Percentiles rank a stretch among this genome's conserved stretches.
Conservation (phyloP, 208 protist species). For the Angomonas deanei region DNA sequence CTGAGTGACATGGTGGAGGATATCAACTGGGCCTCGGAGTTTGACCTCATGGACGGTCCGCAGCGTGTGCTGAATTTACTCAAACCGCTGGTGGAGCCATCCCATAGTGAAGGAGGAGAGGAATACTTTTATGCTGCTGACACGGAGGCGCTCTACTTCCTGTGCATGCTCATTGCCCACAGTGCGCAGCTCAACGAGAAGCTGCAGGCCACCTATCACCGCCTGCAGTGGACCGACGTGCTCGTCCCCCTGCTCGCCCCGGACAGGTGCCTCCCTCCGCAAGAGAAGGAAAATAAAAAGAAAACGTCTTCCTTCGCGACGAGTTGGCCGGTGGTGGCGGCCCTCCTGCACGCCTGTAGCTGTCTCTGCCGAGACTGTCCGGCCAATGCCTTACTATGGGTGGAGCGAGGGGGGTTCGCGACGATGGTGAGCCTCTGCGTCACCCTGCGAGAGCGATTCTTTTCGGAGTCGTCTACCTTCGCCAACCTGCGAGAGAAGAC, state of each 20-base stretch:
- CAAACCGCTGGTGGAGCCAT: slow-evolving; percentile 9
- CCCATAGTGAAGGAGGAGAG: too few species aligned
- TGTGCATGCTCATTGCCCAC: slow-evolving; percentile 25
- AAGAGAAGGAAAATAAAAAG: slow-evolving; percentile 26
- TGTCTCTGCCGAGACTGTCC: slow-evolving; percentile 38
- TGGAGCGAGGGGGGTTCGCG: slow-evolving; percentile 16
- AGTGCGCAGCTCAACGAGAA: slow-evolving; percentile 59
- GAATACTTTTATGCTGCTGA: neutral
- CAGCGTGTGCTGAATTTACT: slow-evolving; percentile 31
- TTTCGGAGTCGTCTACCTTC: neutral
- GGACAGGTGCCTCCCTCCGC: neutral
- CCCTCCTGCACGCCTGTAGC: slow-evolving; percentile 42
- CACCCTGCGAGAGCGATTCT: neutral
- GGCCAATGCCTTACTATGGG: slow-evolving; percentile 26
- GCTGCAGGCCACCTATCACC: slow-evolving; percentile 44
- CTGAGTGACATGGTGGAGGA: slow-evolving; percentile 85
- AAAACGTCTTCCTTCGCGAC: slow-evolving; percentile 21
- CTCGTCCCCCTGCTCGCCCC: slow-evolving; percentile 14
- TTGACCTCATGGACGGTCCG: slow-evolving; percentile 67
- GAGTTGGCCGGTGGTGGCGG: slow-evolving; percentile 18
- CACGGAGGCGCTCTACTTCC: neutral
- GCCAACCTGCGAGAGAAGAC: neutral
- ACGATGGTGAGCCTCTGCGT: slow-evolving; percentile 3
- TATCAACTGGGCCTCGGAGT: slow-evolving; percentile 85
- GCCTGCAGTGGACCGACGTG: slow-evolving; percentile 22